These are phyloP conservation scores for Diaporthe sp. DNA, from an alignment of 2,329 filamentous ascomycete genomes.

Conservation along the genomic window DNA sequence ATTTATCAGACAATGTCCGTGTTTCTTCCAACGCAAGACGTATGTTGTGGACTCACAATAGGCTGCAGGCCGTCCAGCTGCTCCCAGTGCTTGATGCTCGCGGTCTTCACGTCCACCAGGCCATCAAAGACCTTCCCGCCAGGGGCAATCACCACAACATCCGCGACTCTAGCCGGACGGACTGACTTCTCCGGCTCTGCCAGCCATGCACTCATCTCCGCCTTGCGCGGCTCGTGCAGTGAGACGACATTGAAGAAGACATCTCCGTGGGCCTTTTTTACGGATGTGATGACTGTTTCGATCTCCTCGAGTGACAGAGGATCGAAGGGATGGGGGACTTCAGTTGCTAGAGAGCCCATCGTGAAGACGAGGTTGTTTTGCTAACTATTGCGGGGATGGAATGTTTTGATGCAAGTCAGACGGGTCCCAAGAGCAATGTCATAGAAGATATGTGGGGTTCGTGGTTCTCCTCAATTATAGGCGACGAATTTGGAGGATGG, in stretches of 20 bases:
- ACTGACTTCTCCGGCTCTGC: conserved; percentile 72
- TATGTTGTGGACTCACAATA: conserved; percentile 66
- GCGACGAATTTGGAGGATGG: neutral
- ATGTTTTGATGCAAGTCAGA: neutral
- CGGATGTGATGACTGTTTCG: conserved; percentile 75
- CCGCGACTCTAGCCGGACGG: conserved; percentile 80
- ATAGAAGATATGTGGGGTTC: neutral
- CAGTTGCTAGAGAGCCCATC: conserved; percentile 43
- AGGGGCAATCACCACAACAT: conserved; percentile 85
- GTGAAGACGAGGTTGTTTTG: conserved; percentile 10
- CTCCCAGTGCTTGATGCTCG: conserved; percentile 81
- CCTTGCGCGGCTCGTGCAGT: conserved; percentile 87
- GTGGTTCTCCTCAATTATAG: neutral
- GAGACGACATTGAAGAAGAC: conserved; percentile 91
- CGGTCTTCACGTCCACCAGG: conserved; percentile 78
- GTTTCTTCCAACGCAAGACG: neutral
- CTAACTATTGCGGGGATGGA: neutral
- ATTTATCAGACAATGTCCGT: neutral
- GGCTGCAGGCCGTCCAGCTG: conserved; percentile 84
- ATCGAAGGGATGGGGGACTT: conserved; percentile 77
- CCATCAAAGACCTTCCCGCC: conserved; percentile 88
- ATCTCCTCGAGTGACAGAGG: conserved; percentile 83
- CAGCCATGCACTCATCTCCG: conserved; percentile 85
- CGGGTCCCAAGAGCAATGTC: neutral
- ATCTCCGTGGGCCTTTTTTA: conserved; percentile 78